Conservation (phyloP, 139 green algal species). For the Chara braunii region DNA sequence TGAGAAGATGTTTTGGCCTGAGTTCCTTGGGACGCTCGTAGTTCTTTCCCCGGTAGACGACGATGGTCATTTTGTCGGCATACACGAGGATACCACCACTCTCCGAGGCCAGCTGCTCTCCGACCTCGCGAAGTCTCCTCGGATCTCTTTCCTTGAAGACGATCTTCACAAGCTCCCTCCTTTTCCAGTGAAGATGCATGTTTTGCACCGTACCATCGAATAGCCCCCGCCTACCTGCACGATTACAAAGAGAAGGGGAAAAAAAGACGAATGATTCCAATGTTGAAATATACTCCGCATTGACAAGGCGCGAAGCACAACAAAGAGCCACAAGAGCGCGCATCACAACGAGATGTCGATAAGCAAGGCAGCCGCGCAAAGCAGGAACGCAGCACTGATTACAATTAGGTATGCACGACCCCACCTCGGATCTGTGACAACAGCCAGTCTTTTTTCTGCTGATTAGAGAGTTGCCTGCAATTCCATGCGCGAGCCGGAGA, state of each 20-base stretch:
- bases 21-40: conserved; percentile 13
- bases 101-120: conserved; percentile 21
- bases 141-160: conserved; percentile 28
- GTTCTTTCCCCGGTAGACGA: conserved; percentile 40
- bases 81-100: conserved; percentile 30
- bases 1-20: conserved; percentile 19
- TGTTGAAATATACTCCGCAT: too few species aligned
- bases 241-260: background rate
- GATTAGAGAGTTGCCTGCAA: too few species aligned
- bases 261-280: too few species aligned
- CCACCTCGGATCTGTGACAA: too few species aligned
- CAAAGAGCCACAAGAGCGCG: too few species aligned
- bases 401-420: too few species aligned
- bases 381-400: too few species aligned
- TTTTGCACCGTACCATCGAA: conserved; percentile 37
- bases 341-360: too few species aligned
- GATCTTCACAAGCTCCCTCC: conserved; percentile 31
- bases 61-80: conserved; percentile 17
- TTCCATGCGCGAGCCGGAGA: too few species aligned
- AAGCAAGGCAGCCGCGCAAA: too few species aligned
- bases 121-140: background rate
- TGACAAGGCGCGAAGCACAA: too few species aligned
- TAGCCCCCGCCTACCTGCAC: conserved; percentile 29
- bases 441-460: too few species aligned
- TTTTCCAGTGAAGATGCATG: conserved; percentile 42